Percentiles rank a stretch among this genome's conserved stretches.
Conservation (phyloP, 2,329 filamentous ascomycete genomes). For the Elsinoe fawcettii region DNA sequence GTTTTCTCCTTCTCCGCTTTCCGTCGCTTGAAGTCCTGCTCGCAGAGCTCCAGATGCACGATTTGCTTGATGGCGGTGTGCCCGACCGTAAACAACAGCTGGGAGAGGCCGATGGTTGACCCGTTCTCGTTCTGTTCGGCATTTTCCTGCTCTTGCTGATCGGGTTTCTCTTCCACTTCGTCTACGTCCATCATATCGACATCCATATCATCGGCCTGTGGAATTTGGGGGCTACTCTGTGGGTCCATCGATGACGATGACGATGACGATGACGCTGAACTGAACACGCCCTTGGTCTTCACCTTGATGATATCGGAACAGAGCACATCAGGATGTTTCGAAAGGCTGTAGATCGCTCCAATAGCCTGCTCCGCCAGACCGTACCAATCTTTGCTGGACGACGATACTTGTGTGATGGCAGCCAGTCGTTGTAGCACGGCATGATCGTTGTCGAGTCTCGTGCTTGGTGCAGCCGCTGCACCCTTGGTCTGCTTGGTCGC, state of each 20-base stretch:
- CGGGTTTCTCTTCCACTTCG: slow-evolving; percentile 20
- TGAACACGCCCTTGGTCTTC: slow-evolving; percentile 78
- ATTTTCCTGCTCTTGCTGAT: slow-evolving; percentile 18
- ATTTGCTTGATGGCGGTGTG: slow-evolving; percentile 99
- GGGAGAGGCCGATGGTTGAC: slow-evolving; percentile 65
- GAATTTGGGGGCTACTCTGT: slow-evolving; percentile 19
- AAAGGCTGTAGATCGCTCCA: slow-evolving; percentile 86
- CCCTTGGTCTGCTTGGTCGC: slow-evolving; percentile 73
- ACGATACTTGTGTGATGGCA: slow-evolving; percentile 74
- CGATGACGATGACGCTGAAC: slow-evolving; percentile 46
- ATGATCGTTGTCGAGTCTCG: slow-evolving; percentile 84
- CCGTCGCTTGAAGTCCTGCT: slow-evolving; percentile 92
- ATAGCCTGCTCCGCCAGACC: slow-evolving; percentile 95
- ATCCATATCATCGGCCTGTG: slow-evolving; percentile 30
- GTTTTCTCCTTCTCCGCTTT: slow-evolving; percentile 83
- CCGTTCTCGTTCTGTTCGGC: slow-evolving; percentile 18
- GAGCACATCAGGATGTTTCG: slow-evolving; percentile 86
- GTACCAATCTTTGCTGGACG: slow-evolving; percentile 86
- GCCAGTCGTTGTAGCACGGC: slow-evolving; percentile 75
- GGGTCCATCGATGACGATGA: slow-evolving; percentile 39
- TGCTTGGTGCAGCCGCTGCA: slow-evolving; percentile 54
- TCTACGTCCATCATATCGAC: slow-evolving; percentile 33
- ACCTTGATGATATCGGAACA: slow-evolving; percentile 84
- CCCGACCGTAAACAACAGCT: slow-evolving; percentile 88
- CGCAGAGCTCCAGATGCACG: slow-evolving; percentile 93